Evolutionary conservation across 805 yeast genomes (phyloP), one percentile per base, ranked within the genome.

Genomic region (Myxozyma monticola): DNA sequence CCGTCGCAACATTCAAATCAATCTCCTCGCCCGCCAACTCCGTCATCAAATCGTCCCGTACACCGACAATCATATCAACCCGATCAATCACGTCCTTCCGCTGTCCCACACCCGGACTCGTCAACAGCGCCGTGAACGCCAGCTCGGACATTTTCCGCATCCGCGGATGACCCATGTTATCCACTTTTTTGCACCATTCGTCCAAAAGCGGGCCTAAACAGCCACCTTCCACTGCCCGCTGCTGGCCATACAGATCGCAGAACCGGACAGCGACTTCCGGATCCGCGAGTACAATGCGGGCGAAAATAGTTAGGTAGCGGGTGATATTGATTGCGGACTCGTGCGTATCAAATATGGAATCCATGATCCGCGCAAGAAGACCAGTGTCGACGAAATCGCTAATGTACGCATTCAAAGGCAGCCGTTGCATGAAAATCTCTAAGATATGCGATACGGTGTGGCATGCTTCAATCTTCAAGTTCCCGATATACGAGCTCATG

Each of bases 111-210:
- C n/a, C 43, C 10, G 39, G 46, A 8, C 36, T 30, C n/a, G 5
- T 31, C 10, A 79, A 59, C 43, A 85, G 59, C 9, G 82, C 68
- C 2, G 84, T 69, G 7, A 85, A 65, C 0, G 87, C 93, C 51
- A 87, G 65, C 2, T 82, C 69, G 57, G 78, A 80, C 45, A 84
- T 70, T 66, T 91, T 91, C 54, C 85, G 80, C 58, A 81, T 79
- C 51, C 87, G 75, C 0, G 95, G 90, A 60, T 83, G 88, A 36
- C 84, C 85, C 49, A 86, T 76, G 51, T 79, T 78, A 22, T 73
- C 70, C 35, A 72, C 67, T 71, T 55, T 56, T 12, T 56, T 57
- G 12, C 67, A 35, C 74, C 73, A 70, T 18, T 26, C 43, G 24
- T 60, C 61, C 21, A 65, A 40, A 9, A 65, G 31, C n/a, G 42